Evolutionary conservation across 768 basidiomycete genomes (phyloP).

Genomic region (Panaeolus cyanescens): DNA sequence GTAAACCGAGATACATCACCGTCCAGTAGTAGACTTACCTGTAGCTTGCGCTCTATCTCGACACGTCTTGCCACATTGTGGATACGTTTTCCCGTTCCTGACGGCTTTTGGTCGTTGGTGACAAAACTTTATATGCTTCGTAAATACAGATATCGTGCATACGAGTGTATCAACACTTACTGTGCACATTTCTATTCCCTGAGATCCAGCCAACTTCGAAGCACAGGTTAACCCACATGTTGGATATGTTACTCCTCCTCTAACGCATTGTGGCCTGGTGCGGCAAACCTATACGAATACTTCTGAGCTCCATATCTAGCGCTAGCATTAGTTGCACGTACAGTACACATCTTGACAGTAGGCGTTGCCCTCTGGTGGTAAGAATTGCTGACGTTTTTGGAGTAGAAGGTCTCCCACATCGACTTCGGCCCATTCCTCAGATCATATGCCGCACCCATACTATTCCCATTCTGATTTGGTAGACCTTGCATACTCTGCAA

Average conservation of each 20-base stretch:
- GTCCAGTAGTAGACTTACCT: background rate
- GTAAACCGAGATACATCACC: background rate
- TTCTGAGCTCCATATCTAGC: background rate
- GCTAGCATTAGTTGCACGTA: background rate
- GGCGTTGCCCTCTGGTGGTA: slow-evolving; percentile 5
- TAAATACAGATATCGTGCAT: background rate
- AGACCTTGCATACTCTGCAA: background rate
- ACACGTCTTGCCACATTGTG: slow-evolving; percentile 26
- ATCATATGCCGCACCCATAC: background rate
- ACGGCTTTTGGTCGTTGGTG: slow-evolving; percentile 18
- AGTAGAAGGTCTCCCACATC: background rate
- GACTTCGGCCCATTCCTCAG: background rate
- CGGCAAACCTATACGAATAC: slow-evolving; percentile 15
- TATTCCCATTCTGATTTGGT: background rate
- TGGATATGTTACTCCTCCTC: slow-evolving; percentile 19
- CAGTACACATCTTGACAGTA: slow-evolving; percentile 11
- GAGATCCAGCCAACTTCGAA: slow-evolving; percentile 10
- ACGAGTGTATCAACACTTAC: slow-evolving; percentile 9
- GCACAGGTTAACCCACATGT: slow-evolving; percentile 25
- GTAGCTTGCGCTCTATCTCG: slow-evolving; percentile 19
- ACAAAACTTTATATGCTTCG: slow-evolving; percentile 18
- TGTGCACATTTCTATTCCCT: slow-evolving; percentile 19
- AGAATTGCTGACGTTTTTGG: background rate
- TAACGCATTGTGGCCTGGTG: slow-evolving; percentile 14
- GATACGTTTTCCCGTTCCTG: slow-evolving; percentile 16